A percentile compares a stretch with the other conserved stretches of the same genome.
phyloP scores from a whole-genome alignment of 805 yeast species.

The Sungouiozyma intestinalis region DNA sequence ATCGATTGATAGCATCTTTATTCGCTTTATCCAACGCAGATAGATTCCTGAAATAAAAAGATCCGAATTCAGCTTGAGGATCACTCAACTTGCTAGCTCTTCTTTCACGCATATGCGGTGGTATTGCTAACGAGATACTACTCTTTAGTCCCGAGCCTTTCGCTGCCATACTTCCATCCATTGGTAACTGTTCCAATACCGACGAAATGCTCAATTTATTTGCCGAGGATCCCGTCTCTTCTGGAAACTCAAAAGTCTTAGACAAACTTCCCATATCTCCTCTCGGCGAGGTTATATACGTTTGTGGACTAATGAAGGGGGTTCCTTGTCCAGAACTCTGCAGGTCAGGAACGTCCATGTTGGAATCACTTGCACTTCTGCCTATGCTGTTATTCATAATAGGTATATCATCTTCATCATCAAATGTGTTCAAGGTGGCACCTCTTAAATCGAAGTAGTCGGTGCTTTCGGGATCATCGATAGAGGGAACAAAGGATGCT shows the following conservation, averaged over 20 bases:
- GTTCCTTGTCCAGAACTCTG: constrained; percentile 2
- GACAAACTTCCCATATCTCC: constrained; percentile 6
- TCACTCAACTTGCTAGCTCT: constrained; percentile 66
- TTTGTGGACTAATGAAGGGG: neutral
- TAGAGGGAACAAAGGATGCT: constrained; percentile 74
- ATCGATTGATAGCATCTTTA: constrained; percentile 79
- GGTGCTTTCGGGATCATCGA: constrained; percentile 74
- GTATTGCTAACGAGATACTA: constrained; percentile 38
- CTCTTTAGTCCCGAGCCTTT: constrained; percentile 29
- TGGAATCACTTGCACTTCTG: neutral
- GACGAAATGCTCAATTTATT: constrained; percentile 23
- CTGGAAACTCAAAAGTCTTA: constrained; percentile 7
- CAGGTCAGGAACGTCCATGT: constrained; percentile 13
- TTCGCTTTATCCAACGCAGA: constrained; percentile 89
- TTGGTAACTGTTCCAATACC: constrained; percentile 19
- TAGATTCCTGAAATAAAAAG: constrained; percentile 80
- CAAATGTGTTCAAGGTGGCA: constrained; percentile 46
- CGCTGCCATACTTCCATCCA: constrained; percentile 17
- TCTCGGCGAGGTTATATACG: constrained; percentile 4
- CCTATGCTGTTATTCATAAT: constrained; percentile 3
- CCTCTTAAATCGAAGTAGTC: constrained; percentile 90
- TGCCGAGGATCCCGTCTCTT: constrained; percentile 9
- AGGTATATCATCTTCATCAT: constrained; percentile 13
- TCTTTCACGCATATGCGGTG: constrained; percentile 54
- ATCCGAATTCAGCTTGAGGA: constrained; percentile 72